Base-by-base conservation (phyloP, 2,329 filamentous ascomycete species). In the Ascochyta lentis region DNA sequence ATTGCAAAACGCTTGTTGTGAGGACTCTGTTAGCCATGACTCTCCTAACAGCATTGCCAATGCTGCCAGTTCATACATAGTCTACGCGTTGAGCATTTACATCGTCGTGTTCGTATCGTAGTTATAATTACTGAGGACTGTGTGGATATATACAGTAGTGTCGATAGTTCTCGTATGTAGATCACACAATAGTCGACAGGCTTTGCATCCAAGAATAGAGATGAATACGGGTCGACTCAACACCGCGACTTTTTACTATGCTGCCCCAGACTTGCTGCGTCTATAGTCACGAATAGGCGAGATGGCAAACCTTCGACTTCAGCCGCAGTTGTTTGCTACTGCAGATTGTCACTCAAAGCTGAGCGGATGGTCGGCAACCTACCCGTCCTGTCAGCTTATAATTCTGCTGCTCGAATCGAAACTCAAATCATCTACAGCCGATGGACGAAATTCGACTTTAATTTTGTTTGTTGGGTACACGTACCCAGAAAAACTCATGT, bases 241-340 rank as follows among this genome's bases (percentile, higher is more conserved):
- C 33, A 43, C 15, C 6, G 24, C n/a, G 16, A 35, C 42, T 47
- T 26, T 42, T 38, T n/a, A 16, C 19, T 19, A 26, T 50, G 35
- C 24, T 47, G 39, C 53, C 46, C 53, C 53, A 51, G 47, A 43
- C n/a, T 48, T 43, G 29, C n/a, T 39, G 22, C 26, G 29, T n/a
- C 31, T 22, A n/a, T 12, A 22, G 19, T 33, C 26, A 9, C 38
- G 35, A 24, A 44, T 51, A 23, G 23, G 37, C 53, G 53, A 51
- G 35, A 39, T 34, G 24, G 38, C 47, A 29, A 38, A 42, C 38
- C n/a, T 24, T 49, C 31, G 45, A n/a, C 41, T 47, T 42, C 42
- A 47, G 37, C 37, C 37, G 42, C 53, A 51, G 27, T 34, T 6
- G 16, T 13, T 23, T 24, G 35, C 7, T 38, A 33, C 31, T 46